Base-by-base conservation (phyloP, 1,139 yeast genomes). In the Saccharomyces uvarum region DNA sequence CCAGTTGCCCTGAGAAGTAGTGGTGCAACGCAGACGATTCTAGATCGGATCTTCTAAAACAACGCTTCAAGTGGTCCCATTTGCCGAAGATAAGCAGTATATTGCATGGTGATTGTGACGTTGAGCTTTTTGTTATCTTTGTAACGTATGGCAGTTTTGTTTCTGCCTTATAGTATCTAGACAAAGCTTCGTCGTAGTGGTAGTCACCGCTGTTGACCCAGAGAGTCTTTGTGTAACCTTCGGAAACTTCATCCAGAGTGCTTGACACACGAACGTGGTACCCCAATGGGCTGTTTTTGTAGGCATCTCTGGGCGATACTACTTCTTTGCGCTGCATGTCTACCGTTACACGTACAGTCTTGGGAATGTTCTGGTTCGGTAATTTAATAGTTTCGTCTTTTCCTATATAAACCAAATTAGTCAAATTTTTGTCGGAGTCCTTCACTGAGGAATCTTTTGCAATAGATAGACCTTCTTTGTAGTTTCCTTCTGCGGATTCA, bases 321-420 rank as follows among this genome's bases (percentile, higher is more conserved):
- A 88, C 81, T 54, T 78, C 79, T 55, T 77, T 78, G 32, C 79
- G 79, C 53, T 80, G 75, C 29, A 81, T 64, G 64, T 90, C 90
- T 0, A 90, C 89, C 0, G 96, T 88, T 4, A 90, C 96, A 60
- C 96, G 73, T 4, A 86, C 88, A 63, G 86, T 83, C 0, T 82
- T 79, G 1, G 96, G 96, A 1, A 88, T 83, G 57, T 83, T 83
- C 57, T 81, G 82, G 3, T 78, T 75, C 16, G 70, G 73, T 56
- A 90, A 74, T 65, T 83, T 84, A 41, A 88, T 62, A 4, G 83
- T 76, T 54, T 78, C 72, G 1, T 75, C 73, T 51, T 75, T 78
- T 1, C 97, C 97, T 51, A 89, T 76, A 64, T 88, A 88, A 50
- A 90, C 86, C 64, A 77, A 87, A 61, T 82, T 83, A 6, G 97